Evolutionary conservation across 2,329 filamentous ascomycete genomes (phyloP).

Genomic region (Cladophialophora yegresii): DNA sequence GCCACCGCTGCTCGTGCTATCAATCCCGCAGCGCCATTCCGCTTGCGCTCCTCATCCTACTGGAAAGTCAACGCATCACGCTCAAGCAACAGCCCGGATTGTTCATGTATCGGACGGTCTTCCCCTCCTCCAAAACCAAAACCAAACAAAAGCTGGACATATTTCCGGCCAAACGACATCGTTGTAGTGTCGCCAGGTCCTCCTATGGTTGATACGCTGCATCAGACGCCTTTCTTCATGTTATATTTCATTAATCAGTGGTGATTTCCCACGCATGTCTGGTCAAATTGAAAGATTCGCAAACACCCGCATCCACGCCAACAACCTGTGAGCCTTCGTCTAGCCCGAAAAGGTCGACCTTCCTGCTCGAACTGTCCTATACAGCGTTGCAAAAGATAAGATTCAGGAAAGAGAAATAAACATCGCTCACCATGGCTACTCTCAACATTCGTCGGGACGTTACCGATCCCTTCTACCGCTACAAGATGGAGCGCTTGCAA

Average conservation of each 20-base stretch:
- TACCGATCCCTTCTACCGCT: constrained; percentile 98
- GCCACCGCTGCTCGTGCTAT: not conserved
- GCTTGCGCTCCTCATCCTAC: not conserved
- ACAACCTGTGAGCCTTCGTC: constrained; percentile 41
- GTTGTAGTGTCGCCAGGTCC: constrained; percentile 80
- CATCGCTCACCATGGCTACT: constrained; percentile 80
- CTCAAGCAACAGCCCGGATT: constrained; percentile 47
- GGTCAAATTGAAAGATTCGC: constrained; percentile 51
- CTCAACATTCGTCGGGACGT: constrained; percentile 79
- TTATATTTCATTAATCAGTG: constrained; percentile 34
- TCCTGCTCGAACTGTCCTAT: constrained; percentile 14
- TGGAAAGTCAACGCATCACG: constrained; percentile 23
- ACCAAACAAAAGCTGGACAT: constrained; percentile 93
- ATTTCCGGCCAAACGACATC: constrained; percentile 95
- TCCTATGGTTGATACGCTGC: constrained; percentile 76
- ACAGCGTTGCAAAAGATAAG: constrained; percentile 16
- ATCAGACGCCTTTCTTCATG: constrained; percentile 37
- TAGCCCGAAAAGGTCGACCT: constrained; percentile 10
- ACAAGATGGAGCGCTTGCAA: constrained; percentile 99
- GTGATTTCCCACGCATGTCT: constrained; percentile 59
- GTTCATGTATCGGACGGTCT: constrained; percentile 99
- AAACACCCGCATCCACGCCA: constrained; percentile 41
- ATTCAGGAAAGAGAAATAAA: constrained; percentile 1
- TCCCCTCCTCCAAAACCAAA: constrained; percentile 90
- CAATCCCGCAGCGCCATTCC: constrained; percentile 9